phyloP scores from a whole-genome alignment of 2,329 filamentous ascomycete species.

The Epichloe festucae region DNA sequence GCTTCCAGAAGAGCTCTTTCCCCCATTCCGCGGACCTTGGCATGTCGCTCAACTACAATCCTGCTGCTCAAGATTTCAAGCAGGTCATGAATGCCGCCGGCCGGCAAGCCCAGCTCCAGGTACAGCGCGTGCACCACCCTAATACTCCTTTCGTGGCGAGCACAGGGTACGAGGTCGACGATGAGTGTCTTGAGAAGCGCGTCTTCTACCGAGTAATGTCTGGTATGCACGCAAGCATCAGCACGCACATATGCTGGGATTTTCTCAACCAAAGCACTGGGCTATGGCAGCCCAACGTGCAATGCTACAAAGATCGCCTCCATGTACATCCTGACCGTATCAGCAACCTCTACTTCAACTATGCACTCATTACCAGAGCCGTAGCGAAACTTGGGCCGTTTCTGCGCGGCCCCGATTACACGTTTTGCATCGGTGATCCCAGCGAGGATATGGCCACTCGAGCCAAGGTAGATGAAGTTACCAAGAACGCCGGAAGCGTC shows the following conservation, averaged over 20 bases:
- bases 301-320: slow-evolving; percentile 79
- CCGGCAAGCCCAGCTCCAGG: slow-evolving; percentile 47
- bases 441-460: slow-evolving; percentile 69
- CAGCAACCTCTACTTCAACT: slow-evolving; percentile 98
- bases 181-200: slow-evolving; percentile 95
- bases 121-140: slow-evolving; percentile 29
- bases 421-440: slow-evolving; percentile 80
- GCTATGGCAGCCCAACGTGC: slow-evolving; percentile 78
- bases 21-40: slow-evolving; percentile 45
- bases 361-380: slow-evolving; percentile 83
- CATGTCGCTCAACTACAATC: slow-evolving; percentile 29
- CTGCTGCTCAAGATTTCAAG: slow-evolving; percentile 47
- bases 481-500: slow-evolving; percentile 53
- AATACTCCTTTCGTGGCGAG: slow-evolving; percentile 48
- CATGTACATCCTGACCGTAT: slow-evolving; percentile 79
- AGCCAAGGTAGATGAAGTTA: slow-evolving; percentile 66
- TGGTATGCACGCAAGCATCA: slow-evolving; percentile 97
- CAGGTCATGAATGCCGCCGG: slow-evolving; percentile 47
- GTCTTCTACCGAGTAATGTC: slow-evolving; percentile 93
- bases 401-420: slow-evolving; percentile 56
- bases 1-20: slow-evolving; percentile 63
- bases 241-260: slow-evolving; percentile 89
- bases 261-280: slow-evolving; percentile 93
- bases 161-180: slow-evolving; percentile 62
- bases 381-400: slow-evolving; percentile 81